phyloP scores from a whole-genome alignment of 192 early-diverging fungal species.

The Linnemannia zychae region DNA sequence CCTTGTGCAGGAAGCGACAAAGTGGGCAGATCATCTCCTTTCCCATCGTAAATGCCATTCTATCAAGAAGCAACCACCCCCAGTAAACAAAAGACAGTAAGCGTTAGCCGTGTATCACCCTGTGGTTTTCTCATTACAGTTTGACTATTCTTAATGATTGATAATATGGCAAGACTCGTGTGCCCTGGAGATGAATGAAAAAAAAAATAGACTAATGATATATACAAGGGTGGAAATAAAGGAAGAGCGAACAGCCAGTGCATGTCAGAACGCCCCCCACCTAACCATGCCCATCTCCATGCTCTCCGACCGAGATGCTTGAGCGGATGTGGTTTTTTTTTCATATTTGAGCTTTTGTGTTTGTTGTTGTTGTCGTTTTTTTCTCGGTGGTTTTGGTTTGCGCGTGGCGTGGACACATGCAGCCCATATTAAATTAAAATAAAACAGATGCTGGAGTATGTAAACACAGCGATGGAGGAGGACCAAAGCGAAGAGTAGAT shows the following conservation, averaged over 20 bases:
- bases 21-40: conserved; percentile 56
- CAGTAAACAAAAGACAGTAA: background rate
- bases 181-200: background rate
- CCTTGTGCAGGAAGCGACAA: conserved; percentile 52
- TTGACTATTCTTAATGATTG: background rate
- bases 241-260: background rate
- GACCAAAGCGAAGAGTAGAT: background rate
- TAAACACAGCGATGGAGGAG: background rate
- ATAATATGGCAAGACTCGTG: background rate
- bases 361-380: conserved; percentile 3
- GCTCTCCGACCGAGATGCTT: background rate
- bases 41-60: conserved; percentile 49
- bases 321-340: conserved; percentile 7
- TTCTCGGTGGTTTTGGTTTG: conserved; percentile 4
- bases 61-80: background rate
- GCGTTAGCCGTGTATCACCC: background rate
- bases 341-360: background rate
- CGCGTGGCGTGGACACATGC: conserved; percentile 7
- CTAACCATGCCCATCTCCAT: background rate
- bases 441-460: background rate
- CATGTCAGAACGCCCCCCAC: background rate
- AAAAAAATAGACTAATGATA: background rate
- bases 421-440: conserved; percentile 6
- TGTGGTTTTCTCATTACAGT: background rate
- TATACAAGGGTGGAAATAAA: background rate